phyloP scores from a whole-genome alignment of 2,329 filamentous ascomycete species.

The Colletotrichum cordylinicola region DNA sequence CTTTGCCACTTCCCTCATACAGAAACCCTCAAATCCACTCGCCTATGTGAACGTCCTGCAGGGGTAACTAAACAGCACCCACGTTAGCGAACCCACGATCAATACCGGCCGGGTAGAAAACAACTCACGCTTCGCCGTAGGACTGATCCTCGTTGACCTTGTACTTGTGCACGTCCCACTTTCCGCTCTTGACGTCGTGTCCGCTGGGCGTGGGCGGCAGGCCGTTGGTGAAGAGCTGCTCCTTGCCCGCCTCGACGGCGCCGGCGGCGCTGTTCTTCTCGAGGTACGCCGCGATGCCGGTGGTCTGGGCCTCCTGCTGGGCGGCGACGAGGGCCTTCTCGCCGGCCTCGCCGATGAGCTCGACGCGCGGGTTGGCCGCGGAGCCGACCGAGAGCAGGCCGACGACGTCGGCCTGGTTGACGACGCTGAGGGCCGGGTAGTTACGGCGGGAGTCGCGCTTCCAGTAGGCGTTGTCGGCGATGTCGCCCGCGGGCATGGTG shows the following conservation, averaged over 20 bases:
- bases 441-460: slow-evolving; percentile 86
- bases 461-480: slow-evolving; percentile 95
- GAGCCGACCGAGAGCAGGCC: slow-evolving; percentile 86
- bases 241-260: slow-evolving; percentile 54
- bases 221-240: slow-evolving; percentile 75
- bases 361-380: slow-evolving; percentile 79
- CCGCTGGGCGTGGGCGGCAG: slow-evolving; percentile 87
- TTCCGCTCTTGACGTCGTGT: slow-evolving; percentile 57
- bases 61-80: slow-evolving; percentile 57
- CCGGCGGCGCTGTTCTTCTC: slow-evolving; percentile 58
- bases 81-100: slow-evolving; percentile 33
- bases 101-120: background rate
- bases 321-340: slow-evolving; percentile 74
- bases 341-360: slow-evolving; percentile 72
- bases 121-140: slow-evolving; percentile 72
- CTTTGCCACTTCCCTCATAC: slow-evolving; percentile 25
- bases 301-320: slow-evolving; percentile 75
- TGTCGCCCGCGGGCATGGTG: slow-evolving; percentile 82
- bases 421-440: slow-evolving; percentile 81
- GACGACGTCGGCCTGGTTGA: slow-evolving; percentile 86
- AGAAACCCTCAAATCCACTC: slow-evolving; percentile 24
- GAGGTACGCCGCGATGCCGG: slow-evolving; percentile 75
- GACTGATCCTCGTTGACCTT: slow-evolving; percentile 68
- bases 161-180: slow-evolving; percentile 74
- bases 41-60: slow-evolving; percentile 66